Evolutionary conservation across 345 rosid genomes (phyloP), one percentile per base, ranked within the genome.

Genomic region (Geranium rotundifolium): DNA sequence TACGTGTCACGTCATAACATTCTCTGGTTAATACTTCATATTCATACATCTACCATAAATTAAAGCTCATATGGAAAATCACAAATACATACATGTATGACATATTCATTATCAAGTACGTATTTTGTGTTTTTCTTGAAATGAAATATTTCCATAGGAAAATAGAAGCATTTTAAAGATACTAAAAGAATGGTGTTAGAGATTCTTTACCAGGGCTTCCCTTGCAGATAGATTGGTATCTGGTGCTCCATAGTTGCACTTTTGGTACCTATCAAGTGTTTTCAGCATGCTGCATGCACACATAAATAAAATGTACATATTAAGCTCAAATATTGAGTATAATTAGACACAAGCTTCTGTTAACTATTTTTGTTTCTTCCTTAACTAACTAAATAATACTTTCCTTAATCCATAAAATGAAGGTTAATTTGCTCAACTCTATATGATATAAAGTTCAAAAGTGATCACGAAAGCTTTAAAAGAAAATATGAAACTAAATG

Each of bases 241-340:
- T 41, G 91, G 88, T 56, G 91, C 86, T 73, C 93, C 95, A 77
- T 84, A 90, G 82, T 84, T 93, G 74, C 95, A 85, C 72, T 89
- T 93, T 65, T 93, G 91, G 78, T 93, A 93, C 86, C 97, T 93
- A 80, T 93, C 99, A 34, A 93, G 82, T 14, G 99, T 87, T 61
- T 84, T 70, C 67, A 93, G 77, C 95, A 86, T 89, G 85, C 99
- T 93, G 58, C 27, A 58, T 4, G 63, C 27, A n/a, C 2, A 13
- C 46, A 62, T 41, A 60, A 49, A 49, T 12, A 19, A 9, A 50
- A 49, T 31, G 39, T 57, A 52, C 17, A 50, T 2, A 23, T 23
- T 23, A 23, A 23, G 27, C 2, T 23, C 27, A 23, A 23, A 23
- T 23, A 23, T 23, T 0, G 27, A 23, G 27, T 23, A 23, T 2